Conservation (phyloP, 2,329 filamentous ascomycete genomes). For the Xylariales sp. region DNA sequence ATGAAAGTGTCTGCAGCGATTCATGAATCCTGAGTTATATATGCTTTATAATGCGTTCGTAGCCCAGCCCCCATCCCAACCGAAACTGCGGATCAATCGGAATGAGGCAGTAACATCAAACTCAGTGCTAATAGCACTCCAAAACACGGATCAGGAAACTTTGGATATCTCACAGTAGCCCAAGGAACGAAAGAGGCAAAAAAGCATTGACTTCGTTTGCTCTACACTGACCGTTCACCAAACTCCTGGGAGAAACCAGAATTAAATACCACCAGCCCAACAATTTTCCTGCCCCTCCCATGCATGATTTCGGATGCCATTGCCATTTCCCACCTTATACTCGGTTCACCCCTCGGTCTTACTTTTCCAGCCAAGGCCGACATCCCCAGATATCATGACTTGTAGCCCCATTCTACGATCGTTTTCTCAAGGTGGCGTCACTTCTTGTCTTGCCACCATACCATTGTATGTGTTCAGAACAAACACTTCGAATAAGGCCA, state of each 20-base stretch:
- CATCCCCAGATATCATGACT: constrained; percentile 13
- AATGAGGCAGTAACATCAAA: not conserved
- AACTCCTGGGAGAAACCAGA: constrained; percentile 39
- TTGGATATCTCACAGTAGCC: constrained; percentile 5
- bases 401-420: not conserved
- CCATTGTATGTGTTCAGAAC: constrained; percentile 41
- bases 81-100: not conserved
- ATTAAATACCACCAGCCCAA: constrained; percentile 29
- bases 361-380: constrained; percentile 12
- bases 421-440: constrained; percentile 8
- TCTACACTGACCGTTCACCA: constrained; percentile 35
- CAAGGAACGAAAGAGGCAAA: constrained; percentile 1
- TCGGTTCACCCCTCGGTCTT: constrained; percentile 13
- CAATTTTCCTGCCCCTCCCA: constrained; percentile 30
- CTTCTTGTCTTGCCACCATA: constrained; percentile 38
- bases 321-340: constrained; percentile 8
- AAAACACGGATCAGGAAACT: not conserved
- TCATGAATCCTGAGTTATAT: too few relatives aligned
- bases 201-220: constrained; percentile 24
- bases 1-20: too few relatives aligned
- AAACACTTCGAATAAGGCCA: constrained; percentile 24
- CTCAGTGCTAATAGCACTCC: not conserved
- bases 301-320: constrained; percentile 23
- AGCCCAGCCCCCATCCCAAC: not conserved
- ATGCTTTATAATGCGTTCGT: not conserved